Evolutionary conservation across 345 rosid genomes (phyloP).

Genomic region (Lagerstroemia speciosa): DNA sequence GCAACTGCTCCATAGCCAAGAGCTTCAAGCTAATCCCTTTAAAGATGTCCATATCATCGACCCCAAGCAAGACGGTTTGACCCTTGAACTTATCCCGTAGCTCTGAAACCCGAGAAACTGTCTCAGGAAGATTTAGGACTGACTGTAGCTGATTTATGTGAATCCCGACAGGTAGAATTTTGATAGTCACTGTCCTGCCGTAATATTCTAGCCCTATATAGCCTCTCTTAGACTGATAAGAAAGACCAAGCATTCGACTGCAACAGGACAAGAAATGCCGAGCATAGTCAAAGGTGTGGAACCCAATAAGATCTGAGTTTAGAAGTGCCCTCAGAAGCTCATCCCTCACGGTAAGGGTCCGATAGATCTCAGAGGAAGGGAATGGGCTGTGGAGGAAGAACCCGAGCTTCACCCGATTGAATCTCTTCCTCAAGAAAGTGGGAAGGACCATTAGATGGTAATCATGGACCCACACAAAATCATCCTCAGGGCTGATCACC

Average conservation of each 20-base stretch:
- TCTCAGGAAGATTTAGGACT: slow-evolving; percentile 63
- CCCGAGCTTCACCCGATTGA: slow-evolving; percentile 82
- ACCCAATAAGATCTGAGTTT: slow-evolving; percentile 77
- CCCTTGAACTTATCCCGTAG: slow-evolving; percentile 48
- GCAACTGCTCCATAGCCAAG: slow-evolving; percentile 90
- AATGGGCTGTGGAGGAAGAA: slow-evolving; percentile 92
- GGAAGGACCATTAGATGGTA: slow-evolving; percentile 94
- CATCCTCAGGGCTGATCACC: slow-evolving; percentile 89
- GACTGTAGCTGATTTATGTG: slow-evolving; percentile 80
- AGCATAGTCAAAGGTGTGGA: slow-evolving; percentile 93
- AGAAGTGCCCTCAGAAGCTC: slow-evolving; percentile 79
- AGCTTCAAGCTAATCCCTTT: slow-evolving; percentile 91
- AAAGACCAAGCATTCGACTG: slow-evolving; percentile 88
- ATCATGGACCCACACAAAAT: slow-evolving; percentile 91
- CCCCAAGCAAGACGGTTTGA: slow-evolving; percentile 72
- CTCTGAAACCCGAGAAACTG: slow-evolving; percentile 56
- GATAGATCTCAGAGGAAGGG: slow-evolving; percentile 87
- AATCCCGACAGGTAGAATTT: slow-evolving; percentile 90
- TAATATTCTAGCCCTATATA: slow-evolving; percentile 82
- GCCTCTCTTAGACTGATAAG: slow-evolving; percentile 86
- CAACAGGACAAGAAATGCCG: slow-evolving; percentile 93
- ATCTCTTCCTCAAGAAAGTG: slow-evolving; percentile 81
- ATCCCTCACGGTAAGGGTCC: slow-evolving; percentile 80
- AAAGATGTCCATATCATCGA: slow-evolving; percentile 94
- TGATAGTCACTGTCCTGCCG: slow-evolving; percentile 83